Percentiles rank a stretch among this genome's conserved stretches.
phyloP scores from a whole-genome alignment of 306 rosid species.

The Alnus rubra region DNA sequence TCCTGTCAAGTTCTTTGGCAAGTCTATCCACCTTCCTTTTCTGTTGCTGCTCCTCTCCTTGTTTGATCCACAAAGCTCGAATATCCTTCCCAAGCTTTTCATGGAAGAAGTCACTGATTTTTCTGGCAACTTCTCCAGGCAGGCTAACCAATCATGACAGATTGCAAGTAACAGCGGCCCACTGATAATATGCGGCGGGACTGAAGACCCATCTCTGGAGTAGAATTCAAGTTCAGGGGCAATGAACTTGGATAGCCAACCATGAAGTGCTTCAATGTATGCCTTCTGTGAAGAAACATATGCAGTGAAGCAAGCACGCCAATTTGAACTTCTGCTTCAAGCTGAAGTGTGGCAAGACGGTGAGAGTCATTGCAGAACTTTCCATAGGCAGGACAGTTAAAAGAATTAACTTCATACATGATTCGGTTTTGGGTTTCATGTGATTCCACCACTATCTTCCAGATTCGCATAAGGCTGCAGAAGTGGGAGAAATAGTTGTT shows the following conservation, averaged over 20 bases:
- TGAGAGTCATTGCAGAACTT: slow-evolving; percentile 80
- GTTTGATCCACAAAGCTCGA: slow-evolving; percentile 63
- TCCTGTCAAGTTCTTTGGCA: slow-evolving; percentile 63
- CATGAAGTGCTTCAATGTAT: slow-evolving; percentile 74
- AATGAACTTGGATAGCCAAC: slow-evolving; percentile 82
- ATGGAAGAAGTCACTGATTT: slow-evolving; percentile 56
- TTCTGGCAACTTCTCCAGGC: slow-evolving; percentile 65
- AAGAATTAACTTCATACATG: slow-evolving; percentile 68
- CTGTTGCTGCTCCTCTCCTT: slow-evolving; percentile 80
- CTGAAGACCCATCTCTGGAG: slow-evolving; percentile 48
- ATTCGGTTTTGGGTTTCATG: slow-evolving; percentile 91
- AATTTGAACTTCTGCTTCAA: slow-evolving; percentile 74
- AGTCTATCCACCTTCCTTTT: slow-evolving; percentile 73
- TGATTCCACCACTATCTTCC: slow-evolving; percentile 76
- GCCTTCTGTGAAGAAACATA: slow-evolving; percentile 72
- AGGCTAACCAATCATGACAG: slow-evolving; percentile 72
- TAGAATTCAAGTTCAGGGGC: slow-evolving; percentile 73
- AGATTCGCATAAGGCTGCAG: slow-evolving; percentile 74
- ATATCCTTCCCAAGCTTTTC: slow-evolving; percentile 64
- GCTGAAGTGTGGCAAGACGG: slow-evolving; percentile 69
- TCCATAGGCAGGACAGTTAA: slow-evolving; percentile 52
- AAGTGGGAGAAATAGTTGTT: neutral
- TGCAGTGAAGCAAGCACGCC: slow-evolving; percentile 64
- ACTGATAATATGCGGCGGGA: slow-evolving; percentile 39
- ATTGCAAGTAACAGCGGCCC: slow-evolving; percentile 57